phyloP scores from a whole-genome alignment of 176 grass and related monocot genomes.

The Hsuehochloa calcarea region DNA sequence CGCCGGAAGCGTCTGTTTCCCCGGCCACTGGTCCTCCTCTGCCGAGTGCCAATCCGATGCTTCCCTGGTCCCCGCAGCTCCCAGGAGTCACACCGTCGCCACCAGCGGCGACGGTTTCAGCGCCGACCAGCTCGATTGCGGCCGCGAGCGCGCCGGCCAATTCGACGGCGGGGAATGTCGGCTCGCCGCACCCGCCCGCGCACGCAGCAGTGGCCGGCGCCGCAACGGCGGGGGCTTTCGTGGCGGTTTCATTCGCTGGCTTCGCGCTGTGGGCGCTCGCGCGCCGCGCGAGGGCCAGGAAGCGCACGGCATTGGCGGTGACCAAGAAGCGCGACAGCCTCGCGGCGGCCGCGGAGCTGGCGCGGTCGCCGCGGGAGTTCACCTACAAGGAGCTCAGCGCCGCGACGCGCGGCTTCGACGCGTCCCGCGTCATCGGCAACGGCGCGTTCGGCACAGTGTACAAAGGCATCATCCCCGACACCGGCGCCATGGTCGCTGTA shows the following conservation, averaged over 20 bases:
- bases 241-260: constrained; percentile 62
- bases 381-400: constrained; percentile 80
- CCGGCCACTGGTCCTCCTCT: background rate
- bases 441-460: constrained; percentile 95
- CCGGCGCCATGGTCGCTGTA: constrained; percentile 90
- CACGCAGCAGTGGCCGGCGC: constrained; percentile 71
- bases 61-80: constrained; percentile 19
- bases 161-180: background rate
- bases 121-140: constrained; percentile 24
- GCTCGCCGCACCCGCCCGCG: constrained; percentile 5
- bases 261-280: constrained; percentile 66
- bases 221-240: constrained; percentile 71
- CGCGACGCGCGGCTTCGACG: constrained; percentile 58
- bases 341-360: constrained; percentile 58
- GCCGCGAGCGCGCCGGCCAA: constrained; percentile 41
- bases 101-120: background rate
- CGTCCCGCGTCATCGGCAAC: constrained; percentile 80
- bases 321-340: constrained; percentile 46
- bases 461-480: constrained; percentile 91
- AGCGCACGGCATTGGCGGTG: constrained; percentile 8
- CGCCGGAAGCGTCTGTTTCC: background rate
- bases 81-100: constrained; percentile 21
- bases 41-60: background rate
- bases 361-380: constrained; percentile 71
- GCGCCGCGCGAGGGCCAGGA: constrained; percentile 32